Percentiles rank a stretch among this genome's conserved stretches.
Conservation (phyloP, 305 asterid species). For the Rubia tinctorum region DNA sequence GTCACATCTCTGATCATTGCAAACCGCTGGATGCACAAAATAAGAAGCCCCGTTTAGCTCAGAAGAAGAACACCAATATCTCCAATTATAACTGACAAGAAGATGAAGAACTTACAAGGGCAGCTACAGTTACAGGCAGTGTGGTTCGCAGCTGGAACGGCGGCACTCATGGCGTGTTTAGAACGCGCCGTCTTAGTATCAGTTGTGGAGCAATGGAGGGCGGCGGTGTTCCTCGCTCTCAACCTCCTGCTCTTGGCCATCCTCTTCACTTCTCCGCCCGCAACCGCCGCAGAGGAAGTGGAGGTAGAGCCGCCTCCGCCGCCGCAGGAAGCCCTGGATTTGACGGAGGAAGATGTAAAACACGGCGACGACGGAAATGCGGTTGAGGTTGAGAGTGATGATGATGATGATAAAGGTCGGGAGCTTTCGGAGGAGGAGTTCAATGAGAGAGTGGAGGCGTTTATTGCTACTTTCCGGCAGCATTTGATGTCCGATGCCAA, state of each 20-base stretch:
- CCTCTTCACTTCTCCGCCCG: slow-evolving; percentile 58
- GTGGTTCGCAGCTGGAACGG: slow-evolving; percentile 85
- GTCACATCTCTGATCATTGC: slow-evolving; percentile 49
- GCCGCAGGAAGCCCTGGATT: slow-evolving; percentile 7
- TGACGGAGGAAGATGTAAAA: not conserved
- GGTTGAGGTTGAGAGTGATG: not conserved
- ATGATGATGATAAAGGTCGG: slow-evolving; percentile 20
- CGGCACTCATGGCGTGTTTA: slow-evolving; percentile 75
- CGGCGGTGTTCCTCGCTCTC: slow-evolving; percentile 76
- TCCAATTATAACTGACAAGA: slow-evolving; percentile 1
- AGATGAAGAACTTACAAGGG: slow-evolving; percentile 35
- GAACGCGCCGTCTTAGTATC: slow-evolving; percentile 60
- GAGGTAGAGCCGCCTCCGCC: not conserved
- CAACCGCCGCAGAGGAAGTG: not conserved
- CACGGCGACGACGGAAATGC: not conserved
- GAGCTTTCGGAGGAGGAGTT: slow-evolving; percentile 69
- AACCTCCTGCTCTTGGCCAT: slow-evolving; percentile 81
- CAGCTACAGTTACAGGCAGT: slow-evolving; percentile 57
- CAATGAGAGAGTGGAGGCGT: slow-evolving; percentile 82
- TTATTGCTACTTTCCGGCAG: slow-evolving; percentile 86
- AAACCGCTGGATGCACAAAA: slow-evolving; percentile 19
- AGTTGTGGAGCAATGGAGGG: slow-evolving; percentile 69
- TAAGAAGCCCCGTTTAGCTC: not conserved
- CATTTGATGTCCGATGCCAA: slow-evolving; percentile 79
- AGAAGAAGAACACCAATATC: not conserved